Base-by-base conservation (phyloP, 2,329 filamentous ascomycete genomes). In the Aspergillus nomiae region DNA sequence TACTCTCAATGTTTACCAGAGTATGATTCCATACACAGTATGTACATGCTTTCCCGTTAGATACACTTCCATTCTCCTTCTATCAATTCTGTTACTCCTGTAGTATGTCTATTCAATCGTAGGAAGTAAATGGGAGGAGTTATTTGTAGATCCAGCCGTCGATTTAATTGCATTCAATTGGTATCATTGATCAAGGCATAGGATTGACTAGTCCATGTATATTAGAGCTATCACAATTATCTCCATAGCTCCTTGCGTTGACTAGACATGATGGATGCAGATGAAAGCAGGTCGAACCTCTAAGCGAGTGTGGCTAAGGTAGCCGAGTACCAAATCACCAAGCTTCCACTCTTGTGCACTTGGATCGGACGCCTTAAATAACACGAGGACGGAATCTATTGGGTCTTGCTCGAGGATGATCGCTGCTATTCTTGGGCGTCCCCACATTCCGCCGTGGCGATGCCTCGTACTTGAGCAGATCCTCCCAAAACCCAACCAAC, bases 61-160 rank as follows among this genome's bases (percentile, higher is more conserved):
- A 8, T 7, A 16, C 16, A 36, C 16, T 41, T 41, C 7, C 19
- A 16, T 41, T 41, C 2, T 7, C 16, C 38, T 41, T 4, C 16
- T 10, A 4, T 41, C 38, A 8, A 16, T 4, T 4, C 26, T 28
- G 26, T 28, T 28, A 28, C 26, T 41, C 16, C 8, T 3, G 6
- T 3, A 7, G 3, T n/a, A 19, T n/a, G 38, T n/a, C 19, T 19
- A 3, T 10, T 10, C 16, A n/a, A 41, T 10, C 2, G 8, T 41
- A 4, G 38, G 14, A 16, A 8, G 0, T 19, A 0, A 7, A 41
- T n/a, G 4, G 2, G 8, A 41, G 7, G 16, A 4, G 14, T 5
- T 41, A 41, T 41, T 41, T 10, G 10, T 9, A 41, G 38, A 10
- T n/a, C 1, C 3, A 9, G n/a, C 1, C 16, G 2, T 41, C 14